Evolutionary conservation across 352 stramenopile species (phyloP).

Genomic region (Pythium sukuiense): DNA sequence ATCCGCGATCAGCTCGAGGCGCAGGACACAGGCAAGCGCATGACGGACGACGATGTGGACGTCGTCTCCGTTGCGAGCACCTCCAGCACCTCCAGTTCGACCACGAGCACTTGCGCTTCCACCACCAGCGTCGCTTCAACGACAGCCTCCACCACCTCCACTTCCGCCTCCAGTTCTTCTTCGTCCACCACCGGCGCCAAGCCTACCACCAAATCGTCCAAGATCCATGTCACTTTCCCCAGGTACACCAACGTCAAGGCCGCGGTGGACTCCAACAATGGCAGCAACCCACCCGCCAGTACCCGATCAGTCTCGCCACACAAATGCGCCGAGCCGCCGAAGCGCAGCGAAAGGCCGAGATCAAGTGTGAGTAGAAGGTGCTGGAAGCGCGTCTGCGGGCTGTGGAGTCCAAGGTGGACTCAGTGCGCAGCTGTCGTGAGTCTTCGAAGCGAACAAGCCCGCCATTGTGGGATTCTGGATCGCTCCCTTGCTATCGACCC

Average conservation of each 20-base stretch:
- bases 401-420: not conserved
- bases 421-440: not conserved
- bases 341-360: not conserved
- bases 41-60: not conserved
- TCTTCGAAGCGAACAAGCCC: not conserved
- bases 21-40: too few species aligned
- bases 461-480: not conserved
- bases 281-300: not conserved
- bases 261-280: not conserved
- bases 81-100: not conserved
- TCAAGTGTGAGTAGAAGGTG: not conserved
- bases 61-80: not conserved
- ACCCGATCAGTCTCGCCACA: not conserved
- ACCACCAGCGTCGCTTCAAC: not conserved
- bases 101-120: not conserved
- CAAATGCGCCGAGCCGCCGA: not conserved
- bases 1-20: not conserved
- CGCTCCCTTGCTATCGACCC: too few species aligned
- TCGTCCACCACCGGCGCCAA: not conserved
- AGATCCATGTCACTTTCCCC: not conserved
- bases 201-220: not conserved
- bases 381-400: not conserved
- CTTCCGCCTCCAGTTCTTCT: too few species aligned
- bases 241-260: not conserved
- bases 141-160: not conserved